These are phyloP conservation scores for Helminthosporium solani DNA, from an alignment of 2,329 filamentous ascomycete species.

Conservation along the genomic window DNA sequence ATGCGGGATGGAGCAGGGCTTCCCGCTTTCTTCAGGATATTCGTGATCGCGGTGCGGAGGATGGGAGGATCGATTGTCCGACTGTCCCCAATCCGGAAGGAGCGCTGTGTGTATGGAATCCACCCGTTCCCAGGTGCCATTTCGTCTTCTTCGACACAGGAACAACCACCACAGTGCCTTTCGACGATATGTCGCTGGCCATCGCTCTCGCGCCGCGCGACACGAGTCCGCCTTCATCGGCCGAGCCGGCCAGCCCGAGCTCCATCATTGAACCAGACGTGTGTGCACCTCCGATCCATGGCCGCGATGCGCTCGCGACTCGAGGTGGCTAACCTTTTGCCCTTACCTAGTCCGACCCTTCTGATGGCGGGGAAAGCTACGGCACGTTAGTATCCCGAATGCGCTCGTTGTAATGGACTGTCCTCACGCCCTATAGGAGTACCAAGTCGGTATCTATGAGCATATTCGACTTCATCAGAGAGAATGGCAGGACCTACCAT, in stretches of 20 bases:
- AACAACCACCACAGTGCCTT: not conserved
- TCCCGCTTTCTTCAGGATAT: not conserved
- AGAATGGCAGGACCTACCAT: conserved; percentile 46
- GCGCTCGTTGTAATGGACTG: conserved; percentile 2
- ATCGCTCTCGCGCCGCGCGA: conserved; percentile 20
- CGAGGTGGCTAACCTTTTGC: conserved; percentile 15
- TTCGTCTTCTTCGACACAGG: not conserved
- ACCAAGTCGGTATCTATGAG: conserved; percentile 43
- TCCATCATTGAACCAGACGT: conserved; percentile 29
- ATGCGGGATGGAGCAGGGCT: too few species aligned
- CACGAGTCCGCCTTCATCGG: conserved; percentile 21
- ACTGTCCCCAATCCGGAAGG: not conserved
- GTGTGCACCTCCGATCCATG: conserved; percentile 10
- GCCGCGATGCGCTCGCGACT: not conserved
- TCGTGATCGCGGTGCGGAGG: not conserved
- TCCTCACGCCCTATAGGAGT: conserved; percentile 31
- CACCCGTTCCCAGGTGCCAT: not conserved
- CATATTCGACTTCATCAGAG: conserved; percentile 42
- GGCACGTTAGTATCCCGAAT: conserved; percentile 30
- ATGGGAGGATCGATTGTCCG: not conserved
- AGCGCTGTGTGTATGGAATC: not conserved
- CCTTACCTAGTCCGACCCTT: conserved; percentile 34
- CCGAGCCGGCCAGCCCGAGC: conserved; percentile 21
- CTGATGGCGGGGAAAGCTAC: conserved; percentile 33
- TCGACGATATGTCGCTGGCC: conserved; percentile 21